phyloP scores from a whole-genome alignment of 2,329 filamentous ascomycete species.

The Aspergillus ochraceus region DNA sequence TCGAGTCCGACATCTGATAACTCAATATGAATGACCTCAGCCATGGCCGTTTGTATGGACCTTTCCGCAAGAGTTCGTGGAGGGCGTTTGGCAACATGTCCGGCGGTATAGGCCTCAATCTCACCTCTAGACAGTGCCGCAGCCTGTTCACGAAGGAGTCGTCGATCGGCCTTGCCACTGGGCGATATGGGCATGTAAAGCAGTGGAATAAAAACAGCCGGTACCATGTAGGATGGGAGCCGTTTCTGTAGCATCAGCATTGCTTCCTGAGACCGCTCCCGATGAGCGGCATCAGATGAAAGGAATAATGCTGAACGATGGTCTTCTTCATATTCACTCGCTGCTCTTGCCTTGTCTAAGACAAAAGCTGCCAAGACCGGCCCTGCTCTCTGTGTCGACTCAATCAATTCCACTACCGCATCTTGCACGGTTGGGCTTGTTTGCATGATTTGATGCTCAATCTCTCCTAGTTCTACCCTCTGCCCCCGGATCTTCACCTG shows the following conservation, averaged over 20 bases:
- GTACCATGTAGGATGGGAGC: constrained; percentile 25
- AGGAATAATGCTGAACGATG: not conserved
- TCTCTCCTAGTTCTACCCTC: constrained; percentile 29
- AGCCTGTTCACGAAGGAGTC: not conserved
- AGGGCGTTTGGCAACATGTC: not conserved
- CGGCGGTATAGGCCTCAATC: not conserved
- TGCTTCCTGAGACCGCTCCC: not conserved
- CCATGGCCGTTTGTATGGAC: not conserved
- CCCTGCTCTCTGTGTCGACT: not conserved
- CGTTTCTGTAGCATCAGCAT: not conserved
- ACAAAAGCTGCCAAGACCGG: not conserved
- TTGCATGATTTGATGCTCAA: constrained; percentile 18
- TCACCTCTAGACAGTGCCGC: not conserved
- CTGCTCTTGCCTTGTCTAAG: not conserved
- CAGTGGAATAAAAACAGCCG: constrained; percentile 17
- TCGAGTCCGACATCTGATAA: not conserved
- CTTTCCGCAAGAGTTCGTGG: not conserved
- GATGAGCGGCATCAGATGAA: not conserved
- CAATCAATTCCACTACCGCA: not conserved
- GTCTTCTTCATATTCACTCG: not conserved
- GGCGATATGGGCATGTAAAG: constrained; percentile 17
- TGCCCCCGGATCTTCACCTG: constrained; percentile 28
- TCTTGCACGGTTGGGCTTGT: not conserved
- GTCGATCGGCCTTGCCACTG: constrained; percentile 23
- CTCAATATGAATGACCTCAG: not conserved